A percentile compares a stretch with the other conserved stretches of the same genome.
Evolutionary conservation across 306 rosid genomes (phyloP).

Genomic region (Sicyos baderoa): DNA sequence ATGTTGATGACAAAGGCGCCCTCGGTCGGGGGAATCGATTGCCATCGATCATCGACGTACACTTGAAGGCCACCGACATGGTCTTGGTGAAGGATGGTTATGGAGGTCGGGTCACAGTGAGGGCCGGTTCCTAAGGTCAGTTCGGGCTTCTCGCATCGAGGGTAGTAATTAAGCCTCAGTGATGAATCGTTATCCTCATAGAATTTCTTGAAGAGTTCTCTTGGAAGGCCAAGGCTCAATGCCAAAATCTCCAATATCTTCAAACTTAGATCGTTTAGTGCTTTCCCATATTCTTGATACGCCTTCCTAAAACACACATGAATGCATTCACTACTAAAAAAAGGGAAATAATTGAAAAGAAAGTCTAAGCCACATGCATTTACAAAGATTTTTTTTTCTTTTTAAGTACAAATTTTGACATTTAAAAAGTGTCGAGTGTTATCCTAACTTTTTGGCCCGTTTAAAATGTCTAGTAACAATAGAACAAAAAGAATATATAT

Average conservation of each 20-base stretch:
- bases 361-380: too few relatives aligned
- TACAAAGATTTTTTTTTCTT: too few relatives aligned
- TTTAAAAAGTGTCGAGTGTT: too few relatives aligned
- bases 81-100: constrained; percentile 21
- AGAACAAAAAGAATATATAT: too few relatives aligned
- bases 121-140: constrained; percentile 14
- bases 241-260: constrained; percentile 14
- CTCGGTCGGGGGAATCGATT: background rate
- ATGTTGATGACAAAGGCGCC: constrained; percentile 13
- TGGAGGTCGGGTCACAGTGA: constrained; percentile 16
- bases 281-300: constrained; percentile 1
- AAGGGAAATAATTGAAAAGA: too few relatives aligned
- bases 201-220: background rate
- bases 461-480: too few relatives aligned
- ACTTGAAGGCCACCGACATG: constrained; percentile 17
- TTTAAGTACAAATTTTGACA: too few relatives aligned
- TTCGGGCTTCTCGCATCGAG: constrained; percentile 7
- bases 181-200: constrained; percentile 7
- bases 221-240: background rate
- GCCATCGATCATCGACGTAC: constrained; percentile 4
- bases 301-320: background rate
- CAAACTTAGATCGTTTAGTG: background rate
- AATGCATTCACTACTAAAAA: too few relatives aligned
- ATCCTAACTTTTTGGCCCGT: too few relatives aligned
- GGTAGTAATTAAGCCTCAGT: constrained; percentile 15